Percentiles rank a stretch among this genome's conserved stretches.
Evolutionary conservation across 352 stramenopile genomes (phyloP).

Genomic region (Globisporangium cederbergense): DNA sequence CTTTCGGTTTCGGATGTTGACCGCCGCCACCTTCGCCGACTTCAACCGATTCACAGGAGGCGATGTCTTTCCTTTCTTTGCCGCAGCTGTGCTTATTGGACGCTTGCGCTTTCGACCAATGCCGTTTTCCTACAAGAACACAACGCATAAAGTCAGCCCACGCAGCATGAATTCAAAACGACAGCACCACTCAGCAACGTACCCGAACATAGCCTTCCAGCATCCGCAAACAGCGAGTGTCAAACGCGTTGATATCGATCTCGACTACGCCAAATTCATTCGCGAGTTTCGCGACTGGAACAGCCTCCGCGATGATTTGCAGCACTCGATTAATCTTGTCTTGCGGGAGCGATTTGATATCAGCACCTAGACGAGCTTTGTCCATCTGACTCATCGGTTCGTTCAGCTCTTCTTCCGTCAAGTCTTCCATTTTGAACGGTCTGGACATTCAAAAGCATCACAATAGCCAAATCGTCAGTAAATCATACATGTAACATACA

Average conservation of each 20-base stretch:
- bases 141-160: constrained; percentile 8
- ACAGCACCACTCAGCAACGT: constrained; percentile 27
- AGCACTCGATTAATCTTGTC: constrained; percentile 88
- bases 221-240: constrained; percentile 83
- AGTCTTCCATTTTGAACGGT: constrained; percentile 87
- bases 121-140: constrained; percentile 68
- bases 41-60: constrained; percentile 72
- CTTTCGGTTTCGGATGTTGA: constrained; percentile 69
- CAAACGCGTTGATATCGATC: constrained; percentile 88
- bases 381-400: constrained; percentile 84
- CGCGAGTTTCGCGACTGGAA: constrained; percentile 78
- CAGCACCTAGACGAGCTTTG: constrained; percentile 73
- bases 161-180: constrained; percentile 6
- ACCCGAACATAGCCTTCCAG: constrained; percentile 88
- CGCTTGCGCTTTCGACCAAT: constrained; percentile 85
- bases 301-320: constrained; percentile 85
- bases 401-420: constrained; percentile 86
- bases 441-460: constrained; percentile 29
- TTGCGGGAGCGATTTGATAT: constrained; percentile 78
- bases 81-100: constrained; percentile 26
- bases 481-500: not conserved
- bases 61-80: constrained; percentile 40
- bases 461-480: not conserved
- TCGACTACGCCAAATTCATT: constrained; percentile 87
- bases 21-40: constrained; percentile 75